Evolutionary conservation across 2,329 filamentous ascomycete species (phyloP).

Genomic region (Trichoderma breve): DNA sequence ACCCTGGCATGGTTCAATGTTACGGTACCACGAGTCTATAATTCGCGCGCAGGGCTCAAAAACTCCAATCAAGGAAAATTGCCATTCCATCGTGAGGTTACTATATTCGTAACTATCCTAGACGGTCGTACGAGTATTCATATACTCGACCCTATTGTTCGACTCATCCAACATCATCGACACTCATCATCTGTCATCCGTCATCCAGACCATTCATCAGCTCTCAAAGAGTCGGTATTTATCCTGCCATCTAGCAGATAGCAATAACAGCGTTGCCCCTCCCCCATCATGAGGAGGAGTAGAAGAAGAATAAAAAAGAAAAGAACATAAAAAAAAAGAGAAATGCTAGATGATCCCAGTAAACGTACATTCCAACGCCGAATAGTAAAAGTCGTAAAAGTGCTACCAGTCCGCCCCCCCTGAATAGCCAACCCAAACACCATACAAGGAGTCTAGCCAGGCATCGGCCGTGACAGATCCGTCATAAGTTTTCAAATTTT

Average conservation of each 20-base stretch:
- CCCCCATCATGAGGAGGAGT: background rate
- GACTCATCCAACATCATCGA: background rate
- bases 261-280: background rate
- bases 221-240: background rate
- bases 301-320: background rate
- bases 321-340: background rate
- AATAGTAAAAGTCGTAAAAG: background rate
- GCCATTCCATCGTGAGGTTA: background rate
- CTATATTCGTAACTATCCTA: conserved; percentile 16
- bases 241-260: background rate
- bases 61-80: background rate
- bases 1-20: background rate
- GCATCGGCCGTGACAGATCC: background rate
- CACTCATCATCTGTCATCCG: background rate
- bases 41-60: background rate
- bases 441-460: background rate
- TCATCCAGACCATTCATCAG: background rate
- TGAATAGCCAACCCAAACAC: conserved; percentile 9
- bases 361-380: conserved; percentile 19
- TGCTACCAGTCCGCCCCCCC: background rate
- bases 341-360: conserved; percentile 1
- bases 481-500: background rate
- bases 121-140: background rate
- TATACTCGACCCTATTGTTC: background rate
- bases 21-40: background rate